phyloP scores from a whole-genome alignment of 331 rosid species.

The Rosa hybrid region DNA sequence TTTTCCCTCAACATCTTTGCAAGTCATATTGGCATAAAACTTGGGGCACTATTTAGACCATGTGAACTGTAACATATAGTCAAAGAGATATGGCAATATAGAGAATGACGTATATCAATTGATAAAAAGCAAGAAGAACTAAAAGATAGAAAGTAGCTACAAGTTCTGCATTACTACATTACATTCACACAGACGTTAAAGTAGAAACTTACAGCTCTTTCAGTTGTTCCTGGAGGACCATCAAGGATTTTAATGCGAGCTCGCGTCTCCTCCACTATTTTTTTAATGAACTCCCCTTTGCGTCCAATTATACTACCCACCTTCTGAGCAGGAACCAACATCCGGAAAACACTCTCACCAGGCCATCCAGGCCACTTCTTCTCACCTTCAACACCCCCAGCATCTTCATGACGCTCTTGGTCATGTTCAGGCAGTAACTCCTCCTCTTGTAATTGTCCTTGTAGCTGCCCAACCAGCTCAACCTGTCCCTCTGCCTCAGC shows the following conservation, averaged over 20 bases:
- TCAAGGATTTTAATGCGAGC: slow-evolving; percentile 97
- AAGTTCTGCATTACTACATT: neutral
- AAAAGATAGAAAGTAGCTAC: neutral
- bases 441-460: slow-evolving; percentile 16
- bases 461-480: slow-evolving; percentile 18
- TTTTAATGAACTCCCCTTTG: slow-evolving; percentile 91
- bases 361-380: slow-evolving; percentile 99
- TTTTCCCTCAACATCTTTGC: neutral
- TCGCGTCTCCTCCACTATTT: slow-evolving; percentile 87
- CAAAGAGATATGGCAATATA: neutral
- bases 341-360: slow-evolving; percentile 92
- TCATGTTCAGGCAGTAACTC: slow-evolving; percentile 27
- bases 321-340: slow-evolving; percentile 95
- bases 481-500: slow-evolving; percentile 12
- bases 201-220: slow-evolving; percentile 85
- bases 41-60: neutral
- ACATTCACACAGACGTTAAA: slow-evolving; percentile 18
- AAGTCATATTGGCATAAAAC: neutral
- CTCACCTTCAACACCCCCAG: slow-evolving; percentile 50
- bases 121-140: neutral
- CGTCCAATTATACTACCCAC: slow-evolving; percentile 99
- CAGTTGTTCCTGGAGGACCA: slow-evolving; percentile 96
- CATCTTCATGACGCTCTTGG: slow-evolving; percentile 39
- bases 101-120: neutral
- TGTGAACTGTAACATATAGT: neutral